Evolutionary conservation across 768 basidiomycete genomes (phyloP).

Genomic region (Hortiboletus flavorubellus): DNA sequence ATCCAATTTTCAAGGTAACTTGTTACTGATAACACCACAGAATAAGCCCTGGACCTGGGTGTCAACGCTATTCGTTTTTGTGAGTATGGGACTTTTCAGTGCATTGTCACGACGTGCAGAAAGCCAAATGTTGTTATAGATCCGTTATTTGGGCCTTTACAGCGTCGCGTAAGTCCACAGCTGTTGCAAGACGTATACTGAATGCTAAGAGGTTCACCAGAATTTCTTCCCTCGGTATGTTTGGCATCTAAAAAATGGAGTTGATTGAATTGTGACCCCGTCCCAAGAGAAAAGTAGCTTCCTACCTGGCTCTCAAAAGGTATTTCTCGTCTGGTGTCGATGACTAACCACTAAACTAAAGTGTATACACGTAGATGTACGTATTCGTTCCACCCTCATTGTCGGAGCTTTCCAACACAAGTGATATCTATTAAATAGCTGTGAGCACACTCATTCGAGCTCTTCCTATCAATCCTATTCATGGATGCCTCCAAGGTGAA

Average conservation of each 20-base stretch:
- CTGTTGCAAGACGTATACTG: neutral
- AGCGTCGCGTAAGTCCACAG: neutral
- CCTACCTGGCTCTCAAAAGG: neutral
- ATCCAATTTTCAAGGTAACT: neutral
- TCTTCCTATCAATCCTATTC: no score
- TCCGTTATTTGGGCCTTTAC: constrained; percentile 6
- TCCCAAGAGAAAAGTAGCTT: constrained; percentile 5
- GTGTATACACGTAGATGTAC: neutral
- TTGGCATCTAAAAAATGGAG: neutral
- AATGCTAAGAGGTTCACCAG: neutral
- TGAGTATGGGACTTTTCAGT: neutral
- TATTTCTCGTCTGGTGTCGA: neutral
- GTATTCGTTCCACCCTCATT: no score
- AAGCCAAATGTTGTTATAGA: neutral
- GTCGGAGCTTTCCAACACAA: no score
- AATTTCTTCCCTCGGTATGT: neutral
- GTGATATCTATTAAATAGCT: no score
- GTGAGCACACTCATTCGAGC: neutral
- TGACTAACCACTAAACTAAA: neutral
- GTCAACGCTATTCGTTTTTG: constrained; percentile 8
- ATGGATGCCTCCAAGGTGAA: neutral
- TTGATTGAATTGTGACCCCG: neutral
- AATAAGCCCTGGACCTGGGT: constrained; percentile 7
- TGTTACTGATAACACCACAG: neutral
- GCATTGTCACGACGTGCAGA: neutral